Percentiles rank a stretch among this genome's conserved stretches.
Conservation (phyloP, 2,329 filamentous ascomycete genomes). For the Kalmusia sp. region DNA sequence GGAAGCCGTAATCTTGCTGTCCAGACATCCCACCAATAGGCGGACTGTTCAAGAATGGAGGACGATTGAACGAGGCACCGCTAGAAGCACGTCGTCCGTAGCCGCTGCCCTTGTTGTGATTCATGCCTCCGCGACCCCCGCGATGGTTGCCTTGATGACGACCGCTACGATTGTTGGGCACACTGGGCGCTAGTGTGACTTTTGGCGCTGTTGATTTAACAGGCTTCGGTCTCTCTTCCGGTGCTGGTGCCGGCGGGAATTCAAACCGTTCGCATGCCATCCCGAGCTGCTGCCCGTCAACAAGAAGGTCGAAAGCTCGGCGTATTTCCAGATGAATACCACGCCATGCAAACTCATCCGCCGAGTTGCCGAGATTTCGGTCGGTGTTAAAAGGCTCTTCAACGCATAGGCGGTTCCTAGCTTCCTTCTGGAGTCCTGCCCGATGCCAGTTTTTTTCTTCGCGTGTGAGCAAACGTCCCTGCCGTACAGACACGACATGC, state of each 20-base stretch:
- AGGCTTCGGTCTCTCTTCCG: slow-evolving; percentile 69
- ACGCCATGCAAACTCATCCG: slow-evolving; percentile 91
- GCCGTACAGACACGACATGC: slow-evolving; percentile 81
- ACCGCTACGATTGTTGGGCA: slow-evolving; percentile 56
- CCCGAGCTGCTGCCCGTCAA: slow-evolving; percentile 74
- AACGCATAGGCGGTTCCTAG: slow-evolving; percentile 81
- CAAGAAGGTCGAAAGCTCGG: slow-evolving; percentile 83
- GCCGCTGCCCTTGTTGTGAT: slow-evolving; percentile 55
- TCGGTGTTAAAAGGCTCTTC: slow-evolving; percentile 94
- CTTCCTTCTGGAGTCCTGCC: slow-evolving; percentile 55
- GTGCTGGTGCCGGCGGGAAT: slow-evolving; percentile 65
- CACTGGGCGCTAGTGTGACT: slow-evolving; percentile 59
- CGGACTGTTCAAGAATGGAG: slow-evolving; percentile 51
- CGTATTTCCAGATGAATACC: slow-evolving; percentile 90
- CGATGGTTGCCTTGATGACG: slow-evolving; percentile 55
- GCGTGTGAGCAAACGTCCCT: slow-evolving; percentile 80
- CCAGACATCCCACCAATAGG: slow-evolving; percentile 45
- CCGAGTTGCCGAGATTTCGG: slow-evolving; percentile 93
- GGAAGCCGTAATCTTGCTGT: slow-evolving; percentile 52
- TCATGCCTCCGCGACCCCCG: slow-evolving; percentile 54
- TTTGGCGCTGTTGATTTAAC: slow-evolving; percentile 60
- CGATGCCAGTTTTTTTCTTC: slow-evolving; percentile 88
- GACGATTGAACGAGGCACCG: slow-evolving; percentile 56
- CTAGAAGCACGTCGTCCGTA: slow-evolving; percentile 63
- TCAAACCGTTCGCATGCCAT: slow-evolving; percentile 88